These are phyloP conservation scores for Aspergillus sojae DNA, from an alignment of 2,329 filamentous ascomycete genomes.

Conservation along the genomic window DNA sequence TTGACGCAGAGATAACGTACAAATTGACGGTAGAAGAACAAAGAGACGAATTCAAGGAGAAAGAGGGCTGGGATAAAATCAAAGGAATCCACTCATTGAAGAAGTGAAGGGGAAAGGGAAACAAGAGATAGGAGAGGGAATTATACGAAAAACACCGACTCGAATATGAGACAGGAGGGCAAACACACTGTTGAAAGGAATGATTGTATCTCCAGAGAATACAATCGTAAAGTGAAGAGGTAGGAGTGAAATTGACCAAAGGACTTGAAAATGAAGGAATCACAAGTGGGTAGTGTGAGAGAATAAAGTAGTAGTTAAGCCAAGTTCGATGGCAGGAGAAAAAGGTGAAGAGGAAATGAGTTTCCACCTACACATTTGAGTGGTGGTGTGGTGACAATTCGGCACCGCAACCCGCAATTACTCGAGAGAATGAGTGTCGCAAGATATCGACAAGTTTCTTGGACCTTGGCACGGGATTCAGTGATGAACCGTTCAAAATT, in stretches of 20 bases:
- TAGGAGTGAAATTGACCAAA: slow-evolving; percentile 13
- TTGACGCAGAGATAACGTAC: not conserved
- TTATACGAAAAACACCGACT: not conserved
- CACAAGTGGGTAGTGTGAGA: slow-evolving; percentile 8
- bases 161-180: not conserved
- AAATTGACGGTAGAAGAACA: not conserved
- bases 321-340: not conserved
- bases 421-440: not conserved
- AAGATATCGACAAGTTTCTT: not conserved
- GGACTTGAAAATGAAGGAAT: slow-evolving; percentile 11
- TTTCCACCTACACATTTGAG: slow-evolving; percentile 25
- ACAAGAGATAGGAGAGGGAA: not conserved
- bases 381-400: slow-evolving; percentile 15
- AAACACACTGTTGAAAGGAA: not conserved
- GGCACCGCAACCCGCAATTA: slow-evolving; percentile 13
- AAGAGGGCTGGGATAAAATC: not conserved
- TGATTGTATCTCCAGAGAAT: not conserved
- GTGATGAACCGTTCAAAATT: not conserved
- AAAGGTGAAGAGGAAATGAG: slow-evolving; percentile 8
- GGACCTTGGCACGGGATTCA: not conserved
- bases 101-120: not conserved
- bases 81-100: not conserved
- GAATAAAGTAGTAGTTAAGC: slow-evolving; percentile 5
- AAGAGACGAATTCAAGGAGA: not conserved
- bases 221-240: not conserved